Base-by-base conservation (phyloP, 345 rosid genomes). In the Aegle marmelos region DNA sequence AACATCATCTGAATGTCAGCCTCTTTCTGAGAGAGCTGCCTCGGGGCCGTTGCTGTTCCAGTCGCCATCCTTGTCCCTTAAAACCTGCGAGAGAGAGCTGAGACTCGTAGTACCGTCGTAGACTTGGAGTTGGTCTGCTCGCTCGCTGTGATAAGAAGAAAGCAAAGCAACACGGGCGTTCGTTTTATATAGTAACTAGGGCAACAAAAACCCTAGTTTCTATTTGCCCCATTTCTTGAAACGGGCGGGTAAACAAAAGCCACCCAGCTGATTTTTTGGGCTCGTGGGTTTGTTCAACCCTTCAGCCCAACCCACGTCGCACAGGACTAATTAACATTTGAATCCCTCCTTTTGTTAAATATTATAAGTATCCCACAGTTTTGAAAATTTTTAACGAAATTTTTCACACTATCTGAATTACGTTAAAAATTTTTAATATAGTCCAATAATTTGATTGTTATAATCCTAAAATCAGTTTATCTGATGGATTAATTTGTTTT, bases 1-100 rank as follows among this genome's bases (percentile, higher is more conserved):
- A 92, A 80, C 98, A 94, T 94, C 93, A 93, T 87, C 81, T 81
- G 92, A 76, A 93, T 88, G 85, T 94, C 98, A 6, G 88, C 84
- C 78, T 93, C 97, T 84, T 82, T 94, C 83, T 90, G 92, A 3
- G 93, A 87, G 0, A 91, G 89, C 76, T 85, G 90, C 68, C 79
- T 83, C 9, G 88, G 70, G 62, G 82, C 83, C 3, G 91, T 76
- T 28, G 87, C 83, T 2, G 76, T 81, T 27, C 77, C 69, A 11
- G 88, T 16, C 73, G 82, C 82, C 83, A 80, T 83, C 4, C 17
- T 53, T 53, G 0, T 53, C 17, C 7, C 22, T 53, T 17, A 17
- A 13, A 3, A 53, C 57, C 57, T 17, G 57, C n/a, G 21, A 53
- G 57, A 53, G 57, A 53, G 22, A 53, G 50, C 50, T 45, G 50